phyloP scores from a whole-genome alignment of 2,329 filamentous ascomycete species.

The Coleophoma eucalyptorum region DNA sequence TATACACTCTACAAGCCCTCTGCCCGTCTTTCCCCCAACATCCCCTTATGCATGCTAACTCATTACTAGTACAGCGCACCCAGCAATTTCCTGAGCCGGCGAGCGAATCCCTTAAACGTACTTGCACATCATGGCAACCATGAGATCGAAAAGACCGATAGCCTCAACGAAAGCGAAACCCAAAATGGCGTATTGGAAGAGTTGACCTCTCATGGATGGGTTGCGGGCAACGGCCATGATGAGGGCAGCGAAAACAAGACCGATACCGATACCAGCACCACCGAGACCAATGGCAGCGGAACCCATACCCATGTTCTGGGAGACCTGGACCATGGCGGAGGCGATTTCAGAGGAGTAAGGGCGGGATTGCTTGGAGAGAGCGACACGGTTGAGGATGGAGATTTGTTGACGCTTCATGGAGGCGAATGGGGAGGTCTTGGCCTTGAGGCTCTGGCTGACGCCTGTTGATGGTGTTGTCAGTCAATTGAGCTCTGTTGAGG shows the following conservation, averaged over 20 bases:
- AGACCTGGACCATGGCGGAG: conserved; percentile 84
- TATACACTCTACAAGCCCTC: neutral
- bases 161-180: conserved; percentile 95
- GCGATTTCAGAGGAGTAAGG: conserved; percentile 87
- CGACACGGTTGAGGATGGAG: conserved; percentile 56
- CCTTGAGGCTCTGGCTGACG: conserved; percentile 21
- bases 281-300: conserved; percentile 87
- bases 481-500: conserved; percentile 20
- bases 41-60: neutral
- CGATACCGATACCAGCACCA: conserved; percentile 92
- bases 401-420: conserved; percentile 72
- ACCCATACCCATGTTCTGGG: conserved; percentile 88
- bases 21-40: neutral
- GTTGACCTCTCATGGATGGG: conserved; percentile 90
- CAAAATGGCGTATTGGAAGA: conserved; percentile 94
- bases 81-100: neutral
- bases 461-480: conserved; percentile 35
- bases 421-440: conserved; percentile 36
- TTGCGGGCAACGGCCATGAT: conserved; percentile 89
- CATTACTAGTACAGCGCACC: conserved; percentile 2
- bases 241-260: conserved; percentile 88
- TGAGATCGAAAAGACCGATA: conserved; percentile 84
- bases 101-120: conserved; percentile 49
- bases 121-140: conserved; percentile 94
- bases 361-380: conserved; percentile 56